These are phyloP conservation scores for Euphorbia tirucalli DNA, from an alignment of 345 rosid species.

Conservation along the genomic window DNA sequence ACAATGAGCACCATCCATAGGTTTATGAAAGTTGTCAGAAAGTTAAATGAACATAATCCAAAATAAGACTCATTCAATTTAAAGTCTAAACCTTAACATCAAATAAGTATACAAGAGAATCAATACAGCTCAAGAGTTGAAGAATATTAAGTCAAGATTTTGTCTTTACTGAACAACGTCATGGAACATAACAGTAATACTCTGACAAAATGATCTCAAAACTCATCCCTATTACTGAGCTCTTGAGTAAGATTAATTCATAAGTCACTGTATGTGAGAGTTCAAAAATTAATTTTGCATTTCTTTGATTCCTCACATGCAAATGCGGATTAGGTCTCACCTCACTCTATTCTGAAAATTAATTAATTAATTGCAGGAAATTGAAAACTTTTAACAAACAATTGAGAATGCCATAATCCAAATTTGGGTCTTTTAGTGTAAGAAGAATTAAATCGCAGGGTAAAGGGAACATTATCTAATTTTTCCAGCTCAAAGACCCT, in stretches of 20 bases:
- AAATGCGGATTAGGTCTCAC: not conserved
- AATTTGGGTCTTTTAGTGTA: not conserved
- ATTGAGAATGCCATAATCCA: not conserved
- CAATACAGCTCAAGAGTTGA: not conserved
- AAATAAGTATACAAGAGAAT: not conserved
- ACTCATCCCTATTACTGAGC: not conserved
- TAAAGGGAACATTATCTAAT: not conserved
- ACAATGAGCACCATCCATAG: not conserved
- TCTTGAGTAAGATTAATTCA: not conserved
- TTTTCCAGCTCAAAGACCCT: not conserved
- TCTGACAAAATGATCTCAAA: not conserved
- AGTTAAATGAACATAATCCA: not conserved
- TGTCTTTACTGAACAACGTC: not conserved
- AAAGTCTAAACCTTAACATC: too few species aligned
- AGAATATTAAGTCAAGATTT: not conserved
- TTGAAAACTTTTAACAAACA: too few species aligned
- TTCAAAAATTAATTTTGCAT: not conserved
- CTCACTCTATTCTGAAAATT: too few species aligned
- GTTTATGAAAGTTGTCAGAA: slow-evolving; percentile 1
- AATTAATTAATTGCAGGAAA: too few species aligned
- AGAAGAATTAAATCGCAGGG: not conserved
- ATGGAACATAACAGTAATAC: too few species aligned
- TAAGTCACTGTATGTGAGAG: not conserved
- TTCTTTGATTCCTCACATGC: not conserved
- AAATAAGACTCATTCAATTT: not conserved